phyloP scores from a whole-genome alignment of 192 early-diverging fungal genomes.

The Backusella psychrophila region DNA sequence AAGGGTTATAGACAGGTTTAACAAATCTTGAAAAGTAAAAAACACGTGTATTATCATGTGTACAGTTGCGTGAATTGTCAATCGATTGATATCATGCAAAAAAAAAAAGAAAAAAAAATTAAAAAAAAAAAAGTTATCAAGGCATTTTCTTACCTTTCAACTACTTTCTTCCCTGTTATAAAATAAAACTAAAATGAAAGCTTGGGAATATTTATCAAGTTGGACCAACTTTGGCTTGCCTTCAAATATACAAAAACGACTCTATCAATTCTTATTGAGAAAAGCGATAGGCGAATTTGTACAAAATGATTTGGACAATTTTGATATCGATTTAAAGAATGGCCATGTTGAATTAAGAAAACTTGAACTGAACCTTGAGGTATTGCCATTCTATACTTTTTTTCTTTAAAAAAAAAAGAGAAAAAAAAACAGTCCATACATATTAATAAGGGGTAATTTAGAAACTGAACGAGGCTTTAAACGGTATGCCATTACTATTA shows the following conservation, averaged over 20 bases:
- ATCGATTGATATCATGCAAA: background rate
- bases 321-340: conserved; percentile 81
- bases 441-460: conserved; percentile 28
- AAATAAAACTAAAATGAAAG: conserved; percentile 12
- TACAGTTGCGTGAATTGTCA: background rate
- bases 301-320: conserved; percentile 70
- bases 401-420: background rate
- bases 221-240: conserved; percentile 48
- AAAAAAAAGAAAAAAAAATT: background rate
- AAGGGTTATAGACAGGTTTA: too few relatives aligned
- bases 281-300: conserved; percentile 84
- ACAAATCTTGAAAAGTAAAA: background rate
- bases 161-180: background rate
- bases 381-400: conserved; percentile 27
- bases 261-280: conserved; percentile 78
- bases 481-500: conserved; percentile 67
- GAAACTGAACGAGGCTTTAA: conserved; percentile 71
- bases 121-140: background rate
- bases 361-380: conserved; percentile 75
- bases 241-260: conserved; percentile 76
- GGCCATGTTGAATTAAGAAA: conserved; percentile 76
- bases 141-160: background rate
- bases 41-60: background rate
- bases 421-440: background rate
- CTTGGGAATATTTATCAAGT: conserved; percentile 23